Base-by-base conservation (phyloP, 2,329 filamentous ascomycete species). In the Colletotrichum musicola region DNA sequence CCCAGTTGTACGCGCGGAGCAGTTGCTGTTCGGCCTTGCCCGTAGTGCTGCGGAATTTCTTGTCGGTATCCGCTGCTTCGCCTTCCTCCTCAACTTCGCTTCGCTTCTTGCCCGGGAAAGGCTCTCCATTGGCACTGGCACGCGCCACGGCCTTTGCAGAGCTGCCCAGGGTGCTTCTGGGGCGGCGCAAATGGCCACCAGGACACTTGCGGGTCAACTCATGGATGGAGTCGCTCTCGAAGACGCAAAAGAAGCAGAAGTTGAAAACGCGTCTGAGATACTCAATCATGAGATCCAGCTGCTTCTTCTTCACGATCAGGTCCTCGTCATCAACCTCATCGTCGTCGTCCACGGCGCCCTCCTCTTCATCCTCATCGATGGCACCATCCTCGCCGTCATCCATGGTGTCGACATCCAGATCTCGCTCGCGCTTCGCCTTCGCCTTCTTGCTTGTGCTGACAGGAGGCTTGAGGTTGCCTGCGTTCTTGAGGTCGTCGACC, bases 171-270 rank as follows among this genome's bases (percentile, higher is more conserved):
- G 94, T 97, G 75, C 92, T 92, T 65, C 95, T 89, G 46, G 96
- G 96, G 56, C 96, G 91, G 71, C 96, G 93, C 70, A 99, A 89
- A 84, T 99, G 96, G n/a, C 96, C 96, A 49, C 96, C 96, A 27
- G 96, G 94, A 75, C 96, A 99, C 81, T 99, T 98, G 68, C 96
- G 90, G 47, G 93, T 95, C 72, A 99, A 85, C 81, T 99, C 96
- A 76, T 99, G 96, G 22, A 98, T 91, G 0, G 95, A 98, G 79
- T 99, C 96, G 76, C 94, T 96, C 81, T 99, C 96, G 74, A 99
- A 98, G 5, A 99, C 97, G 79, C 96, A 99, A 84, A 98, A 99
- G 85, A 99, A 98, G 84, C 96, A 99, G 82, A 99, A 98, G 81
- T 96, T 98, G 86, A 97, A 97, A 60, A 99, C 96, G 16, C 96